A percentile compares a stretch with the other conserved stretches of the same genome.
These are phyloP conservation scores for Ascochyta lentis DNA, from an alignment of 2,329 filamentous ascomycete genomes.

Conservation along the genomic window DNA sequence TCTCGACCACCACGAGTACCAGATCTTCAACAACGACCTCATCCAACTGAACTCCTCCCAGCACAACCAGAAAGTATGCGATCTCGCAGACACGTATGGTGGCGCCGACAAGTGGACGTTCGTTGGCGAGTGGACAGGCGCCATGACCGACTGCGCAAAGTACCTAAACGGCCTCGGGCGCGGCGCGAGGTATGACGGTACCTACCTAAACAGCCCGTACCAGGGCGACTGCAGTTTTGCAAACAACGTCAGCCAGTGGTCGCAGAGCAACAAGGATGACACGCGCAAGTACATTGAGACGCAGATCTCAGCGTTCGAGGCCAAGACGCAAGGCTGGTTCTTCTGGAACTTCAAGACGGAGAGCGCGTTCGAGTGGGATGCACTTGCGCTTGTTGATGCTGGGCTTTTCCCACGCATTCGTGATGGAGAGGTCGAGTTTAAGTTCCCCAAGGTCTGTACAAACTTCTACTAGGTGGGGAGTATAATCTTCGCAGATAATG, in stretches of 20 bases:
- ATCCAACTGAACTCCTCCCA: constrained; percentile 58
- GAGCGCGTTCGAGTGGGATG: constrained; percentile 60
- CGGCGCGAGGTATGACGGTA: constrained; percentile 67
- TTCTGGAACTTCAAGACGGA: constrained; percentile 68
- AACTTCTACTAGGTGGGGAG: constrained; percentile 10
- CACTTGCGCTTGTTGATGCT: constrained; percentile 56
- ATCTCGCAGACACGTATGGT: constrained; percentile 56
- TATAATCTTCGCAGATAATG: not conserved
- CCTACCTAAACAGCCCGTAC: constrained; percentile 54
- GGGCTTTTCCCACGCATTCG: constrained; percentile 57
- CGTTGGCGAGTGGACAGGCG: constrained; percentile 72
- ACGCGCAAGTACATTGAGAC: constrained; percentile 61
- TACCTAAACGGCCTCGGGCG: constrained; percentile 62
- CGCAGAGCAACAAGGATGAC: constrained; percentile 53
- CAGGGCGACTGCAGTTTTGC: constrained; percentile 64
- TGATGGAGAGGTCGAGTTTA: constrained; percentile 30
- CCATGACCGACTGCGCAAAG: constrained; percentile 67
- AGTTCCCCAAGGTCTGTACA: constrained; percentile 30
- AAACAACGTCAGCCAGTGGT: constrained; percentile 58
- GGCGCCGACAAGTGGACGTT: constrained; percentile 68
- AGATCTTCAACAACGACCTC: constrained; percentile 63
- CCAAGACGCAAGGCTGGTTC: constrained; percentile 58
- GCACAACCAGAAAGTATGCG: constrained; percentile 65
- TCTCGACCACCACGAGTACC: constrained; percentile 74
- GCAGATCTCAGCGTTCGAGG: constrained; percentile 61